phyloP scores from a whole-genome alignment of 1,284 basidiomycete species.

The Rhodotorula mucilaginosa region DNA sequence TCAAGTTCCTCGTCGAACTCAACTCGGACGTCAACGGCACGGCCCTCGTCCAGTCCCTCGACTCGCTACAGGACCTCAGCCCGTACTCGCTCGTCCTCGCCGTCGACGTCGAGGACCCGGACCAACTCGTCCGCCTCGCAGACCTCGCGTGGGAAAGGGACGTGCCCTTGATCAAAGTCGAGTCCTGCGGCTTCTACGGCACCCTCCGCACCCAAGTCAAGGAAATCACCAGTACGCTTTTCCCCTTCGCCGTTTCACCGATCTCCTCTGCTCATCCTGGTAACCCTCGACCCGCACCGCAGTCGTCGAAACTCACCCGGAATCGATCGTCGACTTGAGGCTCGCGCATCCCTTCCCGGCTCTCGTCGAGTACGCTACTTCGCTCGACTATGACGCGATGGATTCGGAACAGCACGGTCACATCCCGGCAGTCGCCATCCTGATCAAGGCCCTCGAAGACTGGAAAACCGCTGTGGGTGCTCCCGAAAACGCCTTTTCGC shows the following conservation, averaged over 20 bases:
- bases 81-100: conserved; percentile 77
- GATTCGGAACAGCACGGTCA: conserved; percentile 83
- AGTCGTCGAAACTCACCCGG: conserved; percentile 90
- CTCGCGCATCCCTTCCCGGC: conserved; percentile 85
- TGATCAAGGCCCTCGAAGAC: conserved; percentile 73
- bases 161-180: conserved; percentile 69
- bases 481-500: neutral
- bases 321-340: conserved; percentile 67
- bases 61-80: conserved; percentile 46
- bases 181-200: conserved; percentile 83
- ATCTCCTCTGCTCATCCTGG: neutral
- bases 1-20: conserved; percentile 74
- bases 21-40: conserved; percentile 79
- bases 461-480: conserved; percentile 69
- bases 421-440: conserved; percentile 79
- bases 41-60: conserved; percentile 56
- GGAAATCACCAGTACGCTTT: conserved; percentile 70
- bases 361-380: conserved; percentile 61
- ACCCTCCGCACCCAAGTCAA: conserved; percentile 81
- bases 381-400: conserved; percentile 69
- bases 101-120: conserved; percentile 61
- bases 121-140: conserved; percentile 55
- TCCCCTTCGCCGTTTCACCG: neutral
- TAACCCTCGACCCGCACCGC: too few relatives aligned
- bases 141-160: conserved; percentile 53